Conservation (phyloP, 306 rosid genomes). For the Trifolium pratense region DNA sequence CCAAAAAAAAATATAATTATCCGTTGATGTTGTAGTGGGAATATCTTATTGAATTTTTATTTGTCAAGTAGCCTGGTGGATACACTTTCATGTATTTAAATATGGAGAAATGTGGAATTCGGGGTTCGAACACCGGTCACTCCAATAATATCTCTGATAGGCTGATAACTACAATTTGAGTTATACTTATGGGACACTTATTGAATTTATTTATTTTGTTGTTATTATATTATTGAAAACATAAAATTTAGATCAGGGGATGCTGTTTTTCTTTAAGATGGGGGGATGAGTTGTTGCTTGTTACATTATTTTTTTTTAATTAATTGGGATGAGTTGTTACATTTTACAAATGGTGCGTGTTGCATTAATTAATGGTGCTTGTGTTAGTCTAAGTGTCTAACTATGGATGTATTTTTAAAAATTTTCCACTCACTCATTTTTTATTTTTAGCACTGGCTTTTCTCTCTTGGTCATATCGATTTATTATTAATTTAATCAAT, state of each 20-base stretch:
- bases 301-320: no score
- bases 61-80: no score
- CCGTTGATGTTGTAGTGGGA: background rate
- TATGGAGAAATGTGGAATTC: no score
- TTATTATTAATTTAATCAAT: background rate
- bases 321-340: background rate
- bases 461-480: background rate
- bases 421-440: background rate
- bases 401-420: background rate
- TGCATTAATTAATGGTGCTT: background rate
- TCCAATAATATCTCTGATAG: no score
- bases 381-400: background rate
- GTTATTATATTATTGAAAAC: no score
- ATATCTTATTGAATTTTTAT: background rate
- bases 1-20: no score
- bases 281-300: no score
- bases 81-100: no score
- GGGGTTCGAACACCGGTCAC: no score
- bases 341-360: background rate
- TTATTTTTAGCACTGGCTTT: background rate
- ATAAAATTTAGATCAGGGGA: background rate
- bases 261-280: background rate
- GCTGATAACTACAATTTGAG: no score
- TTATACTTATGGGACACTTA: no score
- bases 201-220: background rate